Evolutionary conservation across 2,329 filamentous ascomycete species (phyloP).

Genomic region (Colletotrichum sp.): DNA sequence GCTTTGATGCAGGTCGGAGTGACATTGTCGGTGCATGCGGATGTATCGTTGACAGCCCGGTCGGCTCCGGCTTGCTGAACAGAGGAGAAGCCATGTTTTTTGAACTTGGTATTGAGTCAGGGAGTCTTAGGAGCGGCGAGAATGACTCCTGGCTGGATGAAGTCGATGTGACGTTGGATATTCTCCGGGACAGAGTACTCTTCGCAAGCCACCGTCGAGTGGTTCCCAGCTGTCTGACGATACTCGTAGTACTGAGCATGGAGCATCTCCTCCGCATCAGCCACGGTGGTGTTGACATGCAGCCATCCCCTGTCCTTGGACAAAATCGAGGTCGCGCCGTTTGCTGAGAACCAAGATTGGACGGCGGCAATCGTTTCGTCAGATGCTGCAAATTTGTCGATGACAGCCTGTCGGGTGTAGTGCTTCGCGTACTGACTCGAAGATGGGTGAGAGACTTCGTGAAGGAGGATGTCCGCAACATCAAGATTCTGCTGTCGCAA

Average conservation of each 20-base stretch:
- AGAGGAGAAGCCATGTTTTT: neutral
- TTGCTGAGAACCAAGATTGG: neutral
- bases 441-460: neutral
- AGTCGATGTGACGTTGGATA: neutral
- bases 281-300: neutral
- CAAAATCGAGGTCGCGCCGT: accelerated
- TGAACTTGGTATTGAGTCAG: neutral
- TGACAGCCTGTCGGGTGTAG: accelerated
- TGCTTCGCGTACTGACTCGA: neutral
- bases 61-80: neutral
- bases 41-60: neutral
- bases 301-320: neutral
- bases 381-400: neutral
- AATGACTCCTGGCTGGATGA: neutral
- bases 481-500: neutral
- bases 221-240: neutral
- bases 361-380: neutral
- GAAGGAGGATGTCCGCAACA: neutral
- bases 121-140: neutral
- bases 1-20: neutral
- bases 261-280: neutral
- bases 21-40: neutral
- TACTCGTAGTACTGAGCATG: neutral
- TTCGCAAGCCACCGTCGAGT: neutral
- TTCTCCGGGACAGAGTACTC: accelerated